Conservation (phyloP, 345 rosid species). For the Litchi chinensis region DNA sequence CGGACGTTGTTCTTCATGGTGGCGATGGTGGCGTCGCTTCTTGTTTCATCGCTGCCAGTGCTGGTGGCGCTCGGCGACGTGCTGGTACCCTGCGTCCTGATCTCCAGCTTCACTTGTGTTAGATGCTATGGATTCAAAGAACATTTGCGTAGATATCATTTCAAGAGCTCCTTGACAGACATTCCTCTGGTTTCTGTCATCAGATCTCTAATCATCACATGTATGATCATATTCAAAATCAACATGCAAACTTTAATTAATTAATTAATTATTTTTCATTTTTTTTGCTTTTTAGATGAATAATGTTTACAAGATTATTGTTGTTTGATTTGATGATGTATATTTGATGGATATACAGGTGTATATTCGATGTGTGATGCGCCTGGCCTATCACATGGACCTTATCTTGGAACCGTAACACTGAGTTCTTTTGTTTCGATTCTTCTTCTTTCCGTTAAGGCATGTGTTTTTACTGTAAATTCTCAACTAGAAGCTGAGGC, state of each 20-base stretch:
- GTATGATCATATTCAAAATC: slow-evolving; percentile 37
- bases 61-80: slow-evolving; percentile 82
- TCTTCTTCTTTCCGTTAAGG: slow-evolving; percentile 76
- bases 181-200: slow-evolving; percentile 78
- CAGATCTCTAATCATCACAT: slow-evolving; percentile 79
- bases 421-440: slow-evolving; percentile 69
- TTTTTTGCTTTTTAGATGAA: no score
- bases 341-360: slow-evolving; percentile 45
- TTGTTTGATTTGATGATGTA: not conserved
- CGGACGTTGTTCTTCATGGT: slow-evolving; percentile 84
- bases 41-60: slow-evolving; percentile 78
- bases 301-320: slow-evolving; percentile 1
- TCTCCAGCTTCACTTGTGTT: slow-evolving; percentile 79
- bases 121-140: slow-evolving; percentile 64
- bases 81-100: slow-evolving; percentile 56
- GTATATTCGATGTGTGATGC: slow-evolving; percentile 76
- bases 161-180: slow-evolving; percentile 79
- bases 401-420: slow-evolving; percentile 85
- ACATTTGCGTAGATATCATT: slow-evolving; percentile 63
- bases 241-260: no score
- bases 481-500: slow-evolving; percentile 75
- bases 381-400: slow-evolving; percentile 84
- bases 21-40: slow-evolving; percentile 85
- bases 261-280: no score
- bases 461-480: slow-evolving; percentile 75